Conservation (phyloP, 768 basidiomycete species). For the Piloderma croceum region DNA sequence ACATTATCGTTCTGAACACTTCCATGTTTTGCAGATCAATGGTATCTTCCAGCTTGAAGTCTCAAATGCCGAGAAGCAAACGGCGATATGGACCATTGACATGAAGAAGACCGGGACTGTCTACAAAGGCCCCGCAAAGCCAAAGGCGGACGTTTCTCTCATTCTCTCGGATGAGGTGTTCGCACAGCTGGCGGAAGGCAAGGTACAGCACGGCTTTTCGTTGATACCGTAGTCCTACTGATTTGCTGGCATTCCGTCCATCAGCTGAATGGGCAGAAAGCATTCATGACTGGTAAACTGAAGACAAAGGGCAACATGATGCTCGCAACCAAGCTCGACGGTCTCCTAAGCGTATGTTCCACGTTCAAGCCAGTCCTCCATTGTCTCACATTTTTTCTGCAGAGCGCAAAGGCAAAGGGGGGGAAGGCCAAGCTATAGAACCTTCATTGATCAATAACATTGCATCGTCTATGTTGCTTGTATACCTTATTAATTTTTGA, state of each 20-base stretch:
- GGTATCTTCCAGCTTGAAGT: slow-evolving; percentile 85
- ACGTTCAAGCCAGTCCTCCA: not conserved
- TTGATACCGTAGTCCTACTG: too few relatives aligned
- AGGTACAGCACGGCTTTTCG: slow-evolving; percentile 40
- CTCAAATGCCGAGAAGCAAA: slow-evolving; percentile 65
- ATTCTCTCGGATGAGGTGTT: slow-evolving; percentile 74
- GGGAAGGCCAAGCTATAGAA: slow-evolving; percentile 39
- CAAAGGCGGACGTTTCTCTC: slow-evolving; percentile 81
- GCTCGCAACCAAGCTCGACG: slow-evolving; percentile 88
- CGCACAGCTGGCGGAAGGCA: slow-evolving; percentile 62
- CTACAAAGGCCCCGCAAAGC: slow-evolving; percentile 63
- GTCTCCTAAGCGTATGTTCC: slow-evolving; percentile 65
- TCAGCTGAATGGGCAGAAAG: slow-evolving; percentile 86
- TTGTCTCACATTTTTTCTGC: not conserved
- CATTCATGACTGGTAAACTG: slow-evolving; percentile 92
- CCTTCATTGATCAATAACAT: not conserved
- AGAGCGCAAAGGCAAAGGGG: slow-evolving; percentile 33
- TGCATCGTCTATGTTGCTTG: not conserved
- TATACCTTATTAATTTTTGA: not conserved
- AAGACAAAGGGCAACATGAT: slow-evolving; percentile 92
- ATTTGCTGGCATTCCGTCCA: not conserved
- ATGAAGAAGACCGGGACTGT: slow-evolving; percentile 78
- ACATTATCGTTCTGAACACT: not conserved
- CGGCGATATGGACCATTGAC: slow-evolving; percentile 87
- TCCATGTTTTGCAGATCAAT: slow-evolving; percentile 50